A percentile compares a stretch with the other conserved stretches of the same genome.
phyloP scores from a whole-genome alignment of 768 basidiomycete genomes.

The Collybia sp. region DNA sequence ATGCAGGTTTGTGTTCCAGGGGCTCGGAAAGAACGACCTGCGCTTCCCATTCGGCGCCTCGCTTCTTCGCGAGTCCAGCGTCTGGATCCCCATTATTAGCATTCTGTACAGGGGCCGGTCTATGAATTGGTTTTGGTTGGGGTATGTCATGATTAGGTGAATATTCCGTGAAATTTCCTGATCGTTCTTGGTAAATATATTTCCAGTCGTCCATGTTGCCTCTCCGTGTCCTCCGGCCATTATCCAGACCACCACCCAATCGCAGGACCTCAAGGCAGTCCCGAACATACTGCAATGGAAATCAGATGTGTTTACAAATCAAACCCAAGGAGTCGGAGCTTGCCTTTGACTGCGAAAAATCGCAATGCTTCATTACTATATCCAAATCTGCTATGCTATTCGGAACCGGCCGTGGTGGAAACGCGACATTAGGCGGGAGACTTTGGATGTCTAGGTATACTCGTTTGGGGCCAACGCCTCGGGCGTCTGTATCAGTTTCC shows the following conservation, averaged over 20 bases:
- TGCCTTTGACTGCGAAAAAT: constrained; percentile 73
- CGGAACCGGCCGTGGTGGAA: constrained; percentile 78
- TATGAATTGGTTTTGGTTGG: constrained; percentile 15
- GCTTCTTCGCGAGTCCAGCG: constrained; percentile 53
- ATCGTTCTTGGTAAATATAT: constrained; percentile 70
- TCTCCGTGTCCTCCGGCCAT: constrained; percentile 65
- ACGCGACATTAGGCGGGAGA: constrained; percentile 58
- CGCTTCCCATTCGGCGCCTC: constrained; percentile 54
- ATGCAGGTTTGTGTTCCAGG: constrained; percentile 37
- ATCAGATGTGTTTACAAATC: constrained; percentile 6
- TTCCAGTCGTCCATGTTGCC: constrained; percentile 73
- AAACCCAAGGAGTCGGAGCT: constrained; percentile 4
- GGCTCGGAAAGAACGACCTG: constrained; percentile 43
- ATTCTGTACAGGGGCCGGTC: constrained; percentile 18
- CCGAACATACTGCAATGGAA: constrained; percentile 70
- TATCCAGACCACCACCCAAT: constrained; percentile 80
- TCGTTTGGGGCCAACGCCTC: constrained; percentile 71
- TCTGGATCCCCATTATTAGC: constrained; percentile 38
- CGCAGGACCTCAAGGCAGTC: constrained; percentile 91
- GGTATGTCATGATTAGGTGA: constrained; percentile 10
- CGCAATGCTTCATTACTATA: constrained; percentile 79
- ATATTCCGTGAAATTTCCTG: constrained; percentile 23
- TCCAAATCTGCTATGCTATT: constrained; percentile 89
- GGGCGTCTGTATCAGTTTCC: constrained; percentile 40
- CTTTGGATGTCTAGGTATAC: constrained; percentile 67